Base-by-base conservation (phyloP, 192 early-diverging fungal species). In the Entomortierella beljakovae region DNA sequence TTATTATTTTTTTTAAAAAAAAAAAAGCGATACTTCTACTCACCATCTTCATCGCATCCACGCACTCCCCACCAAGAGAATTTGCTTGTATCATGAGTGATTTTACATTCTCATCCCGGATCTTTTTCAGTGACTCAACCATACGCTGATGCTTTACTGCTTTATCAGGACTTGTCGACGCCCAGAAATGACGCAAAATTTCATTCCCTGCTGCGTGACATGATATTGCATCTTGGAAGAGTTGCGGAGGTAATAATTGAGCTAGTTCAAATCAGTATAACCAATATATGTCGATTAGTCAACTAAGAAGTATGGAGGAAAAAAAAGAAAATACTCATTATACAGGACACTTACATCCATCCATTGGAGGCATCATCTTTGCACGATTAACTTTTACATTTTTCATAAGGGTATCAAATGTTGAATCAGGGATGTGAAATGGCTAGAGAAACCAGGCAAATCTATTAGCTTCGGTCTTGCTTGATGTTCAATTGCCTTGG, bases 151-250 rank as follows among this genome's bases (percentile, higher is more conserved):
- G 84, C 43, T 89, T 89, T 7, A 80, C 80, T 8, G 70, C 58
- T 61, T 81, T 81, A 40, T 89, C 85, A 2, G 80, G 59, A 34
- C 69, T 61, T 28, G 68, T 77, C 0, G 86, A 87, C 9, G 88
- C 63, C 86, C 86, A 89, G 35, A 87, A 89, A 70, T 89, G 88
- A 15, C 86, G 70, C 25, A 89, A 66, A 34, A 87, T 82, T 49
- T 88, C 87, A 51, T 86, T 88, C 22, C 83, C 82, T 2, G 84
- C 80, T 23, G 85, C 81, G 55, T 88, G 85, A 52, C 83, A 86
- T 11, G 64, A 58, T 20, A 82, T 29, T 9, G 86, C 58, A 32
- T 81, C 72, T 28, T 83, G 80, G 34, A 83, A 81, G 11, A 85
- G 46, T 22, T 55, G 68, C n/a, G 82, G 52, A 1, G 83, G 81